Conservation (phyloP, 495 filamentous ascomycete species). For the Penicillium riverlandense region DNA sequence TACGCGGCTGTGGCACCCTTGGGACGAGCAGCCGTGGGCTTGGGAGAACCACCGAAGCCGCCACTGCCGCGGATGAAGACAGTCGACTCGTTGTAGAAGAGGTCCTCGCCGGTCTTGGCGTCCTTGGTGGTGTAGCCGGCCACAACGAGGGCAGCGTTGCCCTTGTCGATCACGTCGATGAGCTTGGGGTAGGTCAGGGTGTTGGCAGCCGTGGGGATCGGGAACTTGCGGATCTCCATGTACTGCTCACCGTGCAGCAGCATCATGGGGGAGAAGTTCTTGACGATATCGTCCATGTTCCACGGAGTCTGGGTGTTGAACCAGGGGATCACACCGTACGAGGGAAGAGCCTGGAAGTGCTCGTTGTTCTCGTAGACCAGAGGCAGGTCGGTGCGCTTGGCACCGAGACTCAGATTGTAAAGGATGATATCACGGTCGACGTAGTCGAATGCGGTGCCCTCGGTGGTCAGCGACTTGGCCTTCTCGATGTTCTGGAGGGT, state of each 20-base stretch:
- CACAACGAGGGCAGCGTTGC: slow-evolving; percentile 79
- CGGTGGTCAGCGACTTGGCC: slow-evolving; percentile 62
- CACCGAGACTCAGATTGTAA: slow-evolving; percentile 92
- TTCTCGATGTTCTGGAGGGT: slow-evolving; percentile 66
- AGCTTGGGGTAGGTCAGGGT: slow-evolving; percentile 79
- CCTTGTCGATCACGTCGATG: slow-evolving; percentile 93
- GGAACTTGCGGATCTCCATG: slow-evolving; percentile 90
- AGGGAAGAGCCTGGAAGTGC: slow-evolving; percentile 86
- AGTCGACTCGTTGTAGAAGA: slow-evolving; percentile 95
- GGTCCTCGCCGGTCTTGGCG: slow-evolving; percentile 65
- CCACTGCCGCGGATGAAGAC: slow-evolving; percentile 89
- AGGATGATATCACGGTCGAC: slow-evolving; percentile 83
- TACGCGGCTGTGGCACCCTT: slow-evolving; percentile 74
- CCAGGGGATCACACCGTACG: slow-evolving; percentile 88
- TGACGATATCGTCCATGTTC: slow-evolving; percentile 74
- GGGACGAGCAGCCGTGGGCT: slow-evolving; percentile 57
- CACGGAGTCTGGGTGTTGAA: slow-evolving; percentile 82
- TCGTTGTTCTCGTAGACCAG: slow-evolving; percentile 86
- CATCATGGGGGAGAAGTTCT: slow-evolving; percentile 98
- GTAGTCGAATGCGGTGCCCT: slow-evolving; percentile 75
- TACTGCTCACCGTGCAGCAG: slow-evolving; percentile 98
- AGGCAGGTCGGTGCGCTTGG: slow-evolving; percentile 83
- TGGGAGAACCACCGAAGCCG: slow-evolving; percentile 82
- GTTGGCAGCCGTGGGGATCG: slow-evolving; percentile 80
- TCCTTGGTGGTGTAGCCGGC: slow-evolving; percentile 77